Base-by-base conservation (phyloP, 2,329 filamentous ascomycete genomes). In the Knoxdaviesia capensis region DNA sequence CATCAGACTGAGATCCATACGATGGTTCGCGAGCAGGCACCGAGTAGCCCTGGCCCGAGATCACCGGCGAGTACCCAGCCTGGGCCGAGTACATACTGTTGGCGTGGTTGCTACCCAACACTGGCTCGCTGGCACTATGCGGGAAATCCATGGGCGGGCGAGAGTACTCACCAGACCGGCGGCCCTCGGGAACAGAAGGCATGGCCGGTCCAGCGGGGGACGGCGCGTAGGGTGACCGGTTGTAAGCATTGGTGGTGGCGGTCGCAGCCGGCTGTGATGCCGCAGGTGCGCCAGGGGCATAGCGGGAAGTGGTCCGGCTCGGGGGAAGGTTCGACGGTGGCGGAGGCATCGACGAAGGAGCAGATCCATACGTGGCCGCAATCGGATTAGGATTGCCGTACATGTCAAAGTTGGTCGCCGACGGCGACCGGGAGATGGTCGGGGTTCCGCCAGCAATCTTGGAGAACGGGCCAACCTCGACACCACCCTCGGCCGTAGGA, bases 381-480 rank as follows among this genome's bases (percentile, higher is more conserved):
- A 20, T 20, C 20, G 20, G 20, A 20, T 45, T 45, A 29, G 36
- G 41, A 10, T 70, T 74, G 5, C 77, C 77, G 54, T 90, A 92
- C 5, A 82, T 60, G 49, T 94, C 87, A 38, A 84, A 74, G 50
- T 70, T 75, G 5, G 70, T 73, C 56, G 56, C 69, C 5, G 82
- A 90, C 4, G 80, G 77, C 2, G 79, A 75, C 36, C 80, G 71
- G 53, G 80, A 86, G 45, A 86, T 71, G 3, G 72, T 80, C 6
- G 82, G 80, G 2, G 80, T 82, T 31, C 76, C 75, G n/a, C 80
- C 74, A 31, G 80, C 69, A 41, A 94, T 74, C 42, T 80, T 80
- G 6, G 82, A 79, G 56, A 98, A 96, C 1, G 85, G 86, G 0
- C 86, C 84, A 41, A 70, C 59, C 45, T 83, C 80, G 20, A 56